These are phyloP conservation scores for Eucalyptus albens DNA, from an alignment of 345 rosid species.

Conservation along the genomic window DNA sequence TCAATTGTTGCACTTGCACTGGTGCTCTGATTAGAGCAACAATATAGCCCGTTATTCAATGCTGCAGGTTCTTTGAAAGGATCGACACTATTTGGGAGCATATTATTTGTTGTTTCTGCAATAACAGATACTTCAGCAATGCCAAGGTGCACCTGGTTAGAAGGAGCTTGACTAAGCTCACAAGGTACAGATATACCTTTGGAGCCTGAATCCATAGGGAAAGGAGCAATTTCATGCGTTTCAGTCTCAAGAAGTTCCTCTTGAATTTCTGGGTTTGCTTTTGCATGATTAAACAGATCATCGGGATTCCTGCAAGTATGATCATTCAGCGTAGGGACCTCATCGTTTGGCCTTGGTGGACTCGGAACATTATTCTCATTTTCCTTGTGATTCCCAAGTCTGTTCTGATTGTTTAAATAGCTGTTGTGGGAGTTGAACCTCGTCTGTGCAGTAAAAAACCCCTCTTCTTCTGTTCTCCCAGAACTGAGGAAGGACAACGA, in stretches of 20 bases:
- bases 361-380: conserved; percentile 3
- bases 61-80: not conserved
- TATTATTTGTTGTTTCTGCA: not conserved
- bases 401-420: conserved; percentile 16
- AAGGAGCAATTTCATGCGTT: not conserved
- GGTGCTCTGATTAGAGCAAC: not conserved
- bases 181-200: conserved; percentile 5
- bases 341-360: conserved; percentile 1
- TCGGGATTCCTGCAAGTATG: not conserved
- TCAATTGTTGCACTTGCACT: not conserved
- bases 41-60: not conserved
- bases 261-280: not conserved
- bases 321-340: not conserved
- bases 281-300: not conserved
- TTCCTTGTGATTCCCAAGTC: conserved; percentile 13
- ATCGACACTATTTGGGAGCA: not conserved
- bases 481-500: conserved; percentile 13
- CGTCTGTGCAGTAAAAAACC: conserved; percentile 8
- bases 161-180: not conserved
- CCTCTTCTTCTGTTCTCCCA: conserved; percentile 2
- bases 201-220: not conserved
- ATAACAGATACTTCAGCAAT: not conserved
- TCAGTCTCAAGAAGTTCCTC: not conserved
- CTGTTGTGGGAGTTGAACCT: conserved; percentile 14
- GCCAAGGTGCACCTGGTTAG: not conserved